phyloP scores from a whole-genome alignment of 2,329 filamentous ascomycete species.

The Paracorniculantispora psalliotae region DNA sequence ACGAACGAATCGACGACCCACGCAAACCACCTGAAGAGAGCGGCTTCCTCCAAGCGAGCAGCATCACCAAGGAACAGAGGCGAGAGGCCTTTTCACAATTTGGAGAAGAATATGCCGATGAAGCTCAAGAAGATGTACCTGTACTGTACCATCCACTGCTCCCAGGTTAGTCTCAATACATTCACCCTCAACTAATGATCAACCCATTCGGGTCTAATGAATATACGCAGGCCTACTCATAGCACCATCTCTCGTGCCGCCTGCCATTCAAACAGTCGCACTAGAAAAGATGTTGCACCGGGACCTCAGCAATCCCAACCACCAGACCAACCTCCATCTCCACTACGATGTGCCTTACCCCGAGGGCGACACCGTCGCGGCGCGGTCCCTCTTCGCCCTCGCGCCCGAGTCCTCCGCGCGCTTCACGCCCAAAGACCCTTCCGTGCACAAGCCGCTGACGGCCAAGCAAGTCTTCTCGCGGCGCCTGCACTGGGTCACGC shows the following conservation, averaged over 20 bases:
- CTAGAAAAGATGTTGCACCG: conserved; percentile 70
- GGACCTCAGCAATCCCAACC: conserved; percentile 66
- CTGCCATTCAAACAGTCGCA: conserved; percentile 61
- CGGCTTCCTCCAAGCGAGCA: conserved; percentile 42
- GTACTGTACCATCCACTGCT: conserved; percentile 62
- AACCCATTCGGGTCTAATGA: neutral
- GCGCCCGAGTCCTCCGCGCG: conserved; percentile 46
- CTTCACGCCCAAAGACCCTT: conserved; percentile 63
- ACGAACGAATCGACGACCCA: conserved; percentile 55
- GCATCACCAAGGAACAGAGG: conserved; percentile 39
- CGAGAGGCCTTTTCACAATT: conserved; percentile 40
- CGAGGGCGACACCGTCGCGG: conserved; percentile 18
- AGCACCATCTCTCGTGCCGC: conserved; percentile 68
- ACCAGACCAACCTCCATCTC: conserved; percentile 86
- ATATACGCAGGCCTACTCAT: conserved; percentile 65
- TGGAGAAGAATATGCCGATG: conserved; percentile 26
- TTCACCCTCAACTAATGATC: neutral
- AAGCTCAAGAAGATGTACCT: conserved; percentile 35
- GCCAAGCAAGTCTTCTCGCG: conserved; percentile 67
- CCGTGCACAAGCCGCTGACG: conserved; percentile 69
- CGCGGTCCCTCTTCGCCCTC: conserved; percentile 51
- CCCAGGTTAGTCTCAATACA: conserved; percentile 52
- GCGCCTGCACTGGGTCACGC: conserved; percentile 87
- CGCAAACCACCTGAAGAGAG: conserved; percentile 31
- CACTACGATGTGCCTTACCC: conserved; percentile 69